Evolutionary conservation across 805 yeast genomes (phyloP).

Genomic region (Millerozyma miso): DNA sequence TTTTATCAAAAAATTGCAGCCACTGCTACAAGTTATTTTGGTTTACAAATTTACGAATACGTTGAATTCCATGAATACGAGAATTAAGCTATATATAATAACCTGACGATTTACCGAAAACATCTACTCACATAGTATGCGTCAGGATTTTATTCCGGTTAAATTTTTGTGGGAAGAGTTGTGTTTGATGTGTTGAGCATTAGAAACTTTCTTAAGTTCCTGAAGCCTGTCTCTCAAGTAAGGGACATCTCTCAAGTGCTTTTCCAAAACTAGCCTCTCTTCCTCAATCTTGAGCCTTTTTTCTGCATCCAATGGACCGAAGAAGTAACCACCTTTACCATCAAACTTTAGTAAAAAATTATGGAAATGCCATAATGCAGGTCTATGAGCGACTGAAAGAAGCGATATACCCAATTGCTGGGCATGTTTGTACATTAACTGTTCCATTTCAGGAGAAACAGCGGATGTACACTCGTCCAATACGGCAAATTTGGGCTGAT

Average conservation of each 20-base stretch:
- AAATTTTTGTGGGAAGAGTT: slow-evolving; percentile 22
- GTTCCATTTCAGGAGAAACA: slow-evolving; percentile 87
- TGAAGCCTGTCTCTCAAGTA: slow-evolving; percentile 60
- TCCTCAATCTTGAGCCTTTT: slow-evolving; percentile 72
- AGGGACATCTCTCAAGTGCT: slow-evolving; percentile 66
- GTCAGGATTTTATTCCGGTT: background rate
- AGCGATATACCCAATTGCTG: slow-evolving; percentile 74
- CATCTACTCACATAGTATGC: too few species aligned
- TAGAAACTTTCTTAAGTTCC: slow-evolving; percentile 54
- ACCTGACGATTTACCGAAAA: too few species aligned
- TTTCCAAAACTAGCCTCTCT: slow-evolving; percentile 68
- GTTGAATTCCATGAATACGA: background rate
- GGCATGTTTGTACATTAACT: slow-evolving; percentile 81
- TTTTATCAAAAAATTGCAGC: background rate
- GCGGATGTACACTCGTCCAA: slow-evolving; percentile 95
- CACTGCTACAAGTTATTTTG: background rate
- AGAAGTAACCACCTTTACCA: slow-evolving; percentile 69
- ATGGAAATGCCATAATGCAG: slow-evolving; percentile 92
- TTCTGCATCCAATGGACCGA: slow-evolving; percentile 64
- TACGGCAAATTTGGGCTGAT: slow-evolving; percentile 89
- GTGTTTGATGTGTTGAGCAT: slow-evolving; percentile 37
- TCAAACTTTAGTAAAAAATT: slow-evolving; percentile 76
- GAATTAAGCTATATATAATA: background rate
- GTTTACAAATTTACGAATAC: background rate
- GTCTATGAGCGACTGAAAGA: slow-evolving; percentile 86